Base-by-base conservation (phyloP, 352 stramenopile species). In the Pythium sukuiense region DNA sequence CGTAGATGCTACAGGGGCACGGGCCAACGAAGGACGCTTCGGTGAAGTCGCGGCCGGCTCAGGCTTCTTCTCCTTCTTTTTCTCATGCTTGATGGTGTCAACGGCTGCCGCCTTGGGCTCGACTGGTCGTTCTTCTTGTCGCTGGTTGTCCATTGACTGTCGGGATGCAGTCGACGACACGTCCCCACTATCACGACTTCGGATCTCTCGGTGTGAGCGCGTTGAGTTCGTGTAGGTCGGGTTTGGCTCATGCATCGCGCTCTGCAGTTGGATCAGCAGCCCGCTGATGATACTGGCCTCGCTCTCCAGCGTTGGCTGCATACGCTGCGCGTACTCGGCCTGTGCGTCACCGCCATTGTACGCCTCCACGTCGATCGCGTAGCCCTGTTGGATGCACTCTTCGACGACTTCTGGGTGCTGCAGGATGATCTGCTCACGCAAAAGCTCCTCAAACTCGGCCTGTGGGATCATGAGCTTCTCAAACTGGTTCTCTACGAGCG, bases 391-490 rank as follows among this genome's bases (percentile, higher is more conserved):
- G 1, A 39, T 9, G 20, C 56, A 65, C 18, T 74, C 58, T 1
- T 58, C 58, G 7, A 74, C 5, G 0, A 65, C 24, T 30, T 71
- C 59, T 9, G 62, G 68, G 13, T 68, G 46, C 55, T 50, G 48
- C 16, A 70, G n/a, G 12, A 29, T 45, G 16, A 74, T 64, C 58
- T 70, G 57, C 48, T 71, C 62, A 0, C 63, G 29, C 18, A 72
- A n/a, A 5, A 67, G 32, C n/a, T 53, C 55, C 61, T 76, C 69
- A 20, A 76, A 72, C 52, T 67, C 49, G 35, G 59, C 58, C 16
- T 61, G 27, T 9, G 69, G 54, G 13, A 66, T 63, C 14, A 49
- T 35, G 6, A 69, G 56, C 24, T 56, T 56, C 14, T 53, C 55
- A 2, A 69, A 39, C 27, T 69, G 62, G 2, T 29, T n/a, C 27